Conservation (phyloP, 306 rosid species). For the Medicago arabica region DNA sequence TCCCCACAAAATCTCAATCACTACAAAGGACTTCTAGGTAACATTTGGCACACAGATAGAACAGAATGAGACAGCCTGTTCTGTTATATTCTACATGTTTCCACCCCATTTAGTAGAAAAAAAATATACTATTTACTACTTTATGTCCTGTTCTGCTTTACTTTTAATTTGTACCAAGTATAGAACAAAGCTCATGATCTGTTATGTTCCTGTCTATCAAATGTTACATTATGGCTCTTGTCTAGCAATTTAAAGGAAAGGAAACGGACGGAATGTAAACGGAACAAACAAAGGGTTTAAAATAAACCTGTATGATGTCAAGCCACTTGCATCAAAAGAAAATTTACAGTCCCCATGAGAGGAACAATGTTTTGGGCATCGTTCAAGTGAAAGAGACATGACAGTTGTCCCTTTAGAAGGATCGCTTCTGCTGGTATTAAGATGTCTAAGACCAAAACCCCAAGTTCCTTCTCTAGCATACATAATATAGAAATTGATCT, state of each 20-base stretch:
- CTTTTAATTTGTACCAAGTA: too few species aligned
- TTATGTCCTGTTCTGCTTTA: too few species aligned
- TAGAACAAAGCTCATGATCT: background rate
- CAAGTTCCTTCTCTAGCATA: constrained; percentile 94
- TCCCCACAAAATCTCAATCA: too few species aligned
- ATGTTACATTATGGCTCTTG: background rate
- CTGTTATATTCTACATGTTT: too few species aligned
- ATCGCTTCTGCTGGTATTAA: constrained; percentile 42
- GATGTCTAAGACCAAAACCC: constrained; percentile 82
- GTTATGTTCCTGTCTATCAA: background rate
- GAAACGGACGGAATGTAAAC: constrained; percentile 23
- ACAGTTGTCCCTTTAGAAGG: constrained; percentile 55
- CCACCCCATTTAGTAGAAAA: too few species aligned
- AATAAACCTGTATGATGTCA: constrained; percentile 82
- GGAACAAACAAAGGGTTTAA: constrained; percentile 34
- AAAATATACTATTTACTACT: too few species aligned
- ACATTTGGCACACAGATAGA: too few species aligned
- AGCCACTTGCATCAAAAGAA: constrained; percentile 86
- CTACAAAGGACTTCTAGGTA: too few species aligned
- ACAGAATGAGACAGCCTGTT: too few species aligned
- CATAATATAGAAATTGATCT: constrained; percentile 76
- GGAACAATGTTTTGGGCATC: constrained; percentile 92
- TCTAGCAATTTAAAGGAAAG: background rate
- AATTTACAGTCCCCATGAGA: constrained; percentile 73
- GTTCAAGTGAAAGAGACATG: constrained; percentile 87